phyloP scores from a whole-genome alignment of 306 rosid genomes.

The Cicer chorassanicum region DNA sequence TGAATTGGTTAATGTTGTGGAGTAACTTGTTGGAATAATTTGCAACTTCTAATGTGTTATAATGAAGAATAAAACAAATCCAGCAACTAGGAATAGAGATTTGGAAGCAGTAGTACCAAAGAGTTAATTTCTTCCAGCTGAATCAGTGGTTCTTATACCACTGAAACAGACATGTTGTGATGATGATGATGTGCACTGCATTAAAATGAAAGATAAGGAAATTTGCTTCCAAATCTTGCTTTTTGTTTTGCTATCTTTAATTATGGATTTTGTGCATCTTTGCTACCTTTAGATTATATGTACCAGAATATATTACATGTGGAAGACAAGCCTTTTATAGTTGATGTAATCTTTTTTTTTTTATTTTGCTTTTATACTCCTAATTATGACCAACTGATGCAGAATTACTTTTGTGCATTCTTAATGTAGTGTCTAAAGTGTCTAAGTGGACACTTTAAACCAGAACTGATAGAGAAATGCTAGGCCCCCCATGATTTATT shows the following conservation, averaged over 20 bases:
- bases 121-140: slow-evolving; percentile 52
- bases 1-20: slow-evolving; percentile 65
- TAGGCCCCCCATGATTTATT: background rate
- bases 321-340: slow-evolving; percentile 38
- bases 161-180: slow-evolving; percentile 48
- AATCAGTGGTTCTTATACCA: slow-evolving; percentile 45
- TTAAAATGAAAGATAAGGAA: slow-evolving; percentile 53
- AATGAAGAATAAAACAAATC: slow-evolving; percentile 58
- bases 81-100: slow-evolving; percentile 57
- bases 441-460: background rate
- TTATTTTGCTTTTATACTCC: slow-evolving; percentile 19
- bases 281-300: slow-evolving; percentile 22
- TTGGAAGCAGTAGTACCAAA: slow-evolving; percentile 50
- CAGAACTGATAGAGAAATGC: background rate
- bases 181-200: slow-evolving; percentile 41
- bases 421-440: background rate
- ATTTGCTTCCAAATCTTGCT: slow-evolving; percentile 60
- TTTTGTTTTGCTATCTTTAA: slow-evolving; percentile 50
- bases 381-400: slow-evolving; percentile 1
- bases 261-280: slow-evolving; percentile 46
- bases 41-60: slow-evolving; percentile 50
- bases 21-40: slow-evolving; percentile 50
- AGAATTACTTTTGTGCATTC: slow-evolving; percentile 3
- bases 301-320: slow-evolving; percentile 41
- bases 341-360: slow-evolving; percentile 19